Evolutionary conservation across 2,329 filamentous ascomycete genomes (phyloP).

Genomic region (Arthrobotrys iridis): DNA sequence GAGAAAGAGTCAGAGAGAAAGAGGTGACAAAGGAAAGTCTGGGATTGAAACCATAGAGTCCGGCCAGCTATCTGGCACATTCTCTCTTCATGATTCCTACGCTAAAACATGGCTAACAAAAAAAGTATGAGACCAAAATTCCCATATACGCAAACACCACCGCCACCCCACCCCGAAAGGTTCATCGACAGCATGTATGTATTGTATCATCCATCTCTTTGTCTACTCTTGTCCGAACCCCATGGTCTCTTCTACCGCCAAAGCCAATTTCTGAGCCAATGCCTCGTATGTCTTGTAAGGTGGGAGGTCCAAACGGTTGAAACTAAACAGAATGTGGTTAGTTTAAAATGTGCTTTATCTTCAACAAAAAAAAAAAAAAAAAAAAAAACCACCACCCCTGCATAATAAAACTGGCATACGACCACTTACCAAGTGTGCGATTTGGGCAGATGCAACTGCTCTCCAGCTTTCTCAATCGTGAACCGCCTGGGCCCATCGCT

Average conservation of each 20-base stretch:
- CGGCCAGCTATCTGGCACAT: conserved; percentile 20
- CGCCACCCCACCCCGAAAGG: too few relatives aligned
- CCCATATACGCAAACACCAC: conserved; percentile 41
- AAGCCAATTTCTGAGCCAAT: conserved; percentile 88
- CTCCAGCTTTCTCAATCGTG: conserved; percentile 97
- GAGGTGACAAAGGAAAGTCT: conserved; percentile 36
- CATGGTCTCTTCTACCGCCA: conserved; percentile 98
- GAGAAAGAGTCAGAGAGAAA: background rate
- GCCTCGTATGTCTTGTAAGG: conserved; percentile 89
- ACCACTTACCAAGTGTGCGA: conserved; percentile 95
- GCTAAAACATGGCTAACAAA: conserved; percentile 35
- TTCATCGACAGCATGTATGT: conserved; percentile 26
- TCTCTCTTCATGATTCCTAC: conserved; percentile 40
- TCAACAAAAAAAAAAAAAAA: too few relatives aligned
- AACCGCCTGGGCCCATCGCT: conserved; percentile 95
- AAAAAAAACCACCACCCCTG: background rate
- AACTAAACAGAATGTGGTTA: conserved; percentile 67
- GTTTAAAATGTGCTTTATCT: conserved; percentile 53
- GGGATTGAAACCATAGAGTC: conserved; percentile 40
- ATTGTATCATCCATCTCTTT: conserved; percentile 7
- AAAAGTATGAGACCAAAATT: conserved; percentile 32
- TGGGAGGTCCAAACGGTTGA: conserved; percentile 95
- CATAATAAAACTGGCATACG: conserved; percentile 8
- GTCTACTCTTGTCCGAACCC: conserved; percentile 95
- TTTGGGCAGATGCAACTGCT: conserved; percentile 89